Evolutionary conservation across 106 monocot genomes (phyloP), one percentile per base, ranked within the genome.

Genomic region (Narthecium ossifragum): DNA sequence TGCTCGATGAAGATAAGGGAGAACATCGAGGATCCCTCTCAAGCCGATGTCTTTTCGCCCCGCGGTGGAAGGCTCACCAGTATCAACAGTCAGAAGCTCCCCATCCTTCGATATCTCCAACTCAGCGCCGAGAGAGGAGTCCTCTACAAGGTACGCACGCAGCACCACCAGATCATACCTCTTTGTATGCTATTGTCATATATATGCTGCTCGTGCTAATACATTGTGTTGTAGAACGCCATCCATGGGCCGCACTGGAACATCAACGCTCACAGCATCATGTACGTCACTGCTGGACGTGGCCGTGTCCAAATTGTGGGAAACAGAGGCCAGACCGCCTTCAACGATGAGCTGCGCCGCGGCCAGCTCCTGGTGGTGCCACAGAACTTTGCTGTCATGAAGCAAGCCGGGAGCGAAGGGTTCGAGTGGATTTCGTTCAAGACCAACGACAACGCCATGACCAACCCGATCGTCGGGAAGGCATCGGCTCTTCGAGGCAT

Each of bases 341-440:
- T 78, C 39, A 62, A 72, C 30, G 61, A 62, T n/a, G 66, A 66
- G 55, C 71, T 78, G 11, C 57, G 61, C 7, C 63, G 33, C 0
- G 74, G 71, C 1, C 80, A 81, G 60, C 48, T 86, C 8, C 21
- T 86, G 20, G 36, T 86, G 6, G 52, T 81, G 11, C 85, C 85
- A 4, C 80, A 78, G 63, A 77, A 77, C 63, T 86, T 59, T 25
- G 74, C 23, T 8, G 81, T 74, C 34, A 21, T 74, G 34, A 70
- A 53, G 63, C 52, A 62, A 26, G 85, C 80, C 1, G 40, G 28
- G 9, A 43, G 43, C 46, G 68, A 74, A 6, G 76, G 65, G 2
- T 76, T 85, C 63, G 51, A 73, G 57, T 84, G 75, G 70, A 51
- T 70, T 3, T 71, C 78, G 14, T 74, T 78, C 79, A 71, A 68